These are phyloP conservation scores for Cutaneotrichosporon cyanovorans DNA, from an alignment of 1,284 basidiomycete genomes.

Conservation along the genomic window DNA sequence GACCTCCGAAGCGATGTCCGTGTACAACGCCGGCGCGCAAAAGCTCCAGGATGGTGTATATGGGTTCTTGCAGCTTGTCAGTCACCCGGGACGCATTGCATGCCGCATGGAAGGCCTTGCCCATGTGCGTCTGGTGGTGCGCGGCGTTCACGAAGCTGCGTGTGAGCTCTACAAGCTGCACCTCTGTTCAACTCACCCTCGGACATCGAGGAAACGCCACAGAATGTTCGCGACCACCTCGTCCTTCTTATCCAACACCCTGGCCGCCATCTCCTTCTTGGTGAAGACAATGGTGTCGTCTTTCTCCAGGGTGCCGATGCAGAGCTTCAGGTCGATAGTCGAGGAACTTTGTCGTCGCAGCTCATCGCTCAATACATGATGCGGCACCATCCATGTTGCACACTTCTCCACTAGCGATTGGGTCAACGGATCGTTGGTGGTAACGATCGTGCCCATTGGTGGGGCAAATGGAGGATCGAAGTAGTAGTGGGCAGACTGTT, in stretches of 20 bases:
- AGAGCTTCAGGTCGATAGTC: slow-evolving; percentile 96
- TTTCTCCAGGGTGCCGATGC: slow-evolving; percentile 77
- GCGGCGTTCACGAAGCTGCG: slow-evolving; percentile 68
- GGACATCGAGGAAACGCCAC: slow-evolving; percentile 92
- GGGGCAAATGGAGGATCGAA: slow-evolving; percentile 40
- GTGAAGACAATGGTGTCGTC: slow-evolving; percentile 73
- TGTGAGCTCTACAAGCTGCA: too few species aligned
- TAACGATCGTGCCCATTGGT: slow-evolving; percentile 47
- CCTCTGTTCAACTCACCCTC: slow-evolving; percentile 57
- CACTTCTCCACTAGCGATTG: slow-evolving; percentile 80
- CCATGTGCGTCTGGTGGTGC: slow-evolving; percentile 82
- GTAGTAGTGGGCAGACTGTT: slow-evolving; percentile 47
- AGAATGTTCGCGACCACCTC: slow-evolving; percentile 97
- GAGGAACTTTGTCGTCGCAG: slow-evolving; percentile 89
- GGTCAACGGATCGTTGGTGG: slow-evolving; percentile 69
- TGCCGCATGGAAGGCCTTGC: slow-evolving; percentile 80
- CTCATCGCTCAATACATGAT: slow-evolving; percentile 83
- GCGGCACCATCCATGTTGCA: slow-evolving; percentile 85
- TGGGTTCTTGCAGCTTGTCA: slow-evolving; percentile 96
- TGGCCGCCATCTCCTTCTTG: slow-evolving; percentile 61
- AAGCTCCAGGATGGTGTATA: slow-evolving; percentile 87
- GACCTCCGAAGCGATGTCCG: slow-evolving; percentile 78
- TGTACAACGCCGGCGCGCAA: slow-evolving; percentile 92
- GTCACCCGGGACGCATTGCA: slow-evolving; percentile 71
- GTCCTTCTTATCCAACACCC: slow-evolving; percentile 95